phyloP scores from a whole-genome alignment of 169 alveolate genomes.

The Plasmodium yoelii region DNA sequence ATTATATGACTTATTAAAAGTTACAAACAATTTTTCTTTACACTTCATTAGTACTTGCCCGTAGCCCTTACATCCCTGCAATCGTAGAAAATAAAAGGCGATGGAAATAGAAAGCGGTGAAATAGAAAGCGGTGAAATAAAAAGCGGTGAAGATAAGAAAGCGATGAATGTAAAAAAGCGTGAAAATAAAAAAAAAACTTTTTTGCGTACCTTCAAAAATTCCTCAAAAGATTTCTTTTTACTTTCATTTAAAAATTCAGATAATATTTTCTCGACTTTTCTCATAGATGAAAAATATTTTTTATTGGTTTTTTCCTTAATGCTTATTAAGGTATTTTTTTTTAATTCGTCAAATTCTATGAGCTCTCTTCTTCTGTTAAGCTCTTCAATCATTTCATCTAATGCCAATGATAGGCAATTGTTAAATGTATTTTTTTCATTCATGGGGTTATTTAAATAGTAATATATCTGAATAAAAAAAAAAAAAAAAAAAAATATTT shows the following conservation, averaged over 20 bases:
- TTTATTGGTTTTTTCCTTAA: slow-evolving; percentile 52
- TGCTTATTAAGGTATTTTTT: slow-evolving; percentile 29
- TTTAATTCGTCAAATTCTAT: slow-evolving; percentile 62
- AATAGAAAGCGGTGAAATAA: no score
- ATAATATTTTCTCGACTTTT: slow-evolving; percentile 61
- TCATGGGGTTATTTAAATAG: slow-evolving; percentile 44
- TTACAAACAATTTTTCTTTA: slow-evolving; percentile 50
- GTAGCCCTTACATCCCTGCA: slow-evolving; percentile 62
- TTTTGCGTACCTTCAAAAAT: slow-evolving; percentile 38
- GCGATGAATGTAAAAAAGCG: no score
- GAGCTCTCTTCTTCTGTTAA: slow-evolving; percentile 33
- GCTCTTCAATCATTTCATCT: slow-evolving; percentile 55
- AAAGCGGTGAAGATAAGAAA: no score
- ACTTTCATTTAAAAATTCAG: slow-evolving; percentile 58
- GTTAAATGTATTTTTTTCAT: slow-evolving; percentile 52
- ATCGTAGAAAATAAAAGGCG: neutral
- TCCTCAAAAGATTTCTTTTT: slow-evolving; percentile 60
- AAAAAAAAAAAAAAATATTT: no score
- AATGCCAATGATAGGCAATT: slow-evolving; percentile 64
- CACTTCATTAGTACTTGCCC: slow-evolving; percentile 67
- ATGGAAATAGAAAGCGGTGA: no score
- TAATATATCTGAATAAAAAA: slow-evolving; percentile 24
- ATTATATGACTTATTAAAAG: slow-evolving; percentile 59
- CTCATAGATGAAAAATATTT: slow-evolving; percentile 54
- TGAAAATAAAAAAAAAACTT: no score